These are phyloP conservation scores for Chlorencoelia australis DNA, from an alignment of 2,329 filamentous ascomycete genomes.

Conservation along the genomic window DNA sequence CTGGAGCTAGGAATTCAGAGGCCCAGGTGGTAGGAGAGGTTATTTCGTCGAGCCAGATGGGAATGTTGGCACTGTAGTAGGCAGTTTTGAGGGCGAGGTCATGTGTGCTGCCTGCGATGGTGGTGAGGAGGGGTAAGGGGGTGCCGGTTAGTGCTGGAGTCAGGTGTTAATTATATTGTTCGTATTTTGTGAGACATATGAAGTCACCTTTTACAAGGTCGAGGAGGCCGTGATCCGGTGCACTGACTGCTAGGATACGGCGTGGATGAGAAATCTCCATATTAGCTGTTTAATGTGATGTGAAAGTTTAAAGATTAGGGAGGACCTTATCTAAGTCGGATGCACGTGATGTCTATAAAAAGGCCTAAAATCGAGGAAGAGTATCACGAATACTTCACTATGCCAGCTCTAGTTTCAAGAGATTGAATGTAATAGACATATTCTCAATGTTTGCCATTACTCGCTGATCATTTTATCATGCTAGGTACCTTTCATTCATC, in stretches of 20 bases:
- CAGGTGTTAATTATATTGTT: not conserved
- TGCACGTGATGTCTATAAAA: too few species aligned
- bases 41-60: conserved; percentile 59
- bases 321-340: too few species aligned
- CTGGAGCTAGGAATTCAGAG: conserved; percentile 45
- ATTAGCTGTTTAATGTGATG: conserved; percentile 9
- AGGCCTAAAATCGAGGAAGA: too few species aligned
- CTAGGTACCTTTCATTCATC: too few species aligned
- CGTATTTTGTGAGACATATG: not conserved
- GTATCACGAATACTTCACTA: too few species aligned
- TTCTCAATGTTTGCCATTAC: too few species aligned
- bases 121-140: conserved; percentile 29
- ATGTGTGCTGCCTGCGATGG: conserved; percentile 49
- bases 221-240: conserved; percentile 34
- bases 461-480: too few species aligned
- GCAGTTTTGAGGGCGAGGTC: conserved; percentile 42
- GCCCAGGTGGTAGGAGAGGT: conserved; percentile 37
- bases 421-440: too few species aligned
- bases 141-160: conserved; percentile 42
- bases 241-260: conserved; percentile 44
- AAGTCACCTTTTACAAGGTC: conserved; percentile 42
- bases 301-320: too few species aligned
- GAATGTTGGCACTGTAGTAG: conserved; percentile 52
- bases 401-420: too few species aligned
- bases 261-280: conserved; percentile 39